Evolutionary conservation across 1,284 basidiomycete genomes (phyloP), one percentile per base, ranked within the genome.

Genomic region (Trametes pubescens): DNA sequence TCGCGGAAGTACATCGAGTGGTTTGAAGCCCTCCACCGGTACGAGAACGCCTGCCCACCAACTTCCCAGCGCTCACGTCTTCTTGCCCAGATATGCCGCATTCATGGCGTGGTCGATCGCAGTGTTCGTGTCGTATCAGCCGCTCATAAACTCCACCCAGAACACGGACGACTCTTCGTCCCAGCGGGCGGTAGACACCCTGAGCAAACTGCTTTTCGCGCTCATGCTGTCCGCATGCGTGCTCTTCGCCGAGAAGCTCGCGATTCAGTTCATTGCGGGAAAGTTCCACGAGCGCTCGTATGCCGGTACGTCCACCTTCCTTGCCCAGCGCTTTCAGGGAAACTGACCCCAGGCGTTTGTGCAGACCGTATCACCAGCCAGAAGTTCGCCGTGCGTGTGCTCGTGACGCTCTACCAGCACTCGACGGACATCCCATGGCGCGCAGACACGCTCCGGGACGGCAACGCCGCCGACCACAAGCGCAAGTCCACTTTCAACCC

Each of bases 241-340:
- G 26, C 82, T 96, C 9, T 82, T 93, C 10, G 88, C 84, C 56
- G 94, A 97, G 76, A 98, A 98, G 76, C 86, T 96, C 66, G 76
- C 90, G 16, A 92, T 98, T 61, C 96, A 98, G 75, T 88, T 89
- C 80, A 94, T 96, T 69, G 92, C 92, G 64, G 81, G 78, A 69
- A 92, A 91, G 73, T 97, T 96, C 82, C 95, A 97, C 78, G 90
- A 93, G 72, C 85, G 91, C 68, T 94, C 92, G 10, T 97, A 95
- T 75, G 91, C 92, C 60, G 89, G 89, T 88, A 52, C 34, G 81
- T 74, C 5, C 7, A 14, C 52, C 13, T 21, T 29, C 21, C 16
- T 55, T 44, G 51, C 24, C 32, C 3, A 54, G 37, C 22, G 35
- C 46, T 47, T 21, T 40, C 56, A 49, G 24, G 22, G 21, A 16